Evolutionary conservation across 2,329 filamentous ascomycete species (phyloP).

Genomic region (Eutypa lata): DNA sequence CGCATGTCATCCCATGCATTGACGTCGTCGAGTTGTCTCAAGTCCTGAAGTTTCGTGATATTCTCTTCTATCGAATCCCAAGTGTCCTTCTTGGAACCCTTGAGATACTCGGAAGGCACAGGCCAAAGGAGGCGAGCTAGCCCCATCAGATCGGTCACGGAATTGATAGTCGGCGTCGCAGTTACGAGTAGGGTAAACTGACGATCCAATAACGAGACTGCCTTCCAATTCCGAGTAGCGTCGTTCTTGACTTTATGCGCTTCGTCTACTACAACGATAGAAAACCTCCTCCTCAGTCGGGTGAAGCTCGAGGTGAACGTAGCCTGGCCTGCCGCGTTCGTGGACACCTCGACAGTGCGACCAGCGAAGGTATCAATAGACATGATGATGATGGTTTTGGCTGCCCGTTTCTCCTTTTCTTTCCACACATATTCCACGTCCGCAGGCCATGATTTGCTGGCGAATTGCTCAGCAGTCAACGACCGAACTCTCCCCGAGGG

Average conservation of each 20-base stretch:
- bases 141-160: constrained; percentile 21
- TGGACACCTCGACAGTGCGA: constrained; percentile 10
- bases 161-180: constrained; percentile 25
- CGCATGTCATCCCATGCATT: constrained; percentile 9
- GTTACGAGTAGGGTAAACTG: constrained; percentile 26
- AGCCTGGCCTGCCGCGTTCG: not conserved
- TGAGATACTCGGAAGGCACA: constrained; percentile 11
- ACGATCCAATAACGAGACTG: constrained; percentile 19
- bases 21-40: constrained; percentile 9
- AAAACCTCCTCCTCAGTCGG: constrained; percentile 15
- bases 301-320: constrained; percentile 17
- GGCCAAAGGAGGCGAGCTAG: constrained; percentile 22
- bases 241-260: constrained; percentile 25
- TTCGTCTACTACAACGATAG: constrained; percentile 27
- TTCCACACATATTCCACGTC: constrained; percentile 22
- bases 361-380: constrained; percentile 23
- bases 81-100: not conserved
- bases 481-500: constrained; percentile 3
- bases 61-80: constrained; percentile 3
- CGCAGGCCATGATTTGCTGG: constrained; percentile 8
- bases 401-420: constrained; percentile 8
- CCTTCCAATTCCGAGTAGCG: constrained; percentile 19
- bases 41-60: constrained; percentile 1
- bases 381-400: constrained; percentile 19
- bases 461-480: constrained; percentile 10